These are phyloP conservation scores for Balansia obtecta DNA, from an alignment of 2,329 filamentous ascomycete species.

Conservation along the genomic window DNA sequence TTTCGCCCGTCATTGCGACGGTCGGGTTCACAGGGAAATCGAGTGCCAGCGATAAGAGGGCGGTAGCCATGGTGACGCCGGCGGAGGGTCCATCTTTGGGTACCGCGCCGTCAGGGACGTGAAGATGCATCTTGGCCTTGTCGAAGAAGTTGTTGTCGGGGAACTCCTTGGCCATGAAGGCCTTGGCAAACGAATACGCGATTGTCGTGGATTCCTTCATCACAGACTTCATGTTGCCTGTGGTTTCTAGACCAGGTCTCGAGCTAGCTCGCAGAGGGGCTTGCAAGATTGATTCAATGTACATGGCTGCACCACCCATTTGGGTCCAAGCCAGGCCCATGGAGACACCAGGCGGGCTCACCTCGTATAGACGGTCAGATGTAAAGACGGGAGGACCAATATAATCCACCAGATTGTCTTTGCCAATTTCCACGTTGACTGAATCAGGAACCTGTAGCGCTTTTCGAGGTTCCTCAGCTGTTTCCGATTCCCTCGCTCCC, in stretches of 20 bases:
- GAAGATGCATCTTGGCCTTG: slow-evolving; percentile 85
- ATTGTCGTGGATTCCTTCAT: slow-evolving; percentile 98
- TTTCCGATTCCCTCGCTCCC: slow-evolving; percentile 24
- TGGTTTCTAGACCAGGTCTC: slow-evolving; percentile 73
- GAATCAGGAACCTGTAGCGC: slow-evolving; percentile 73
- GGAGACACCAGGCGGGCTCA: slow-evolving; percentile 82
- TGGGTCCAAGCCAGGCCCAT: slow-evolving; percentile 99
- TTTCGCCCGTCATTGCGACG: slow-evolving; percentile 94
- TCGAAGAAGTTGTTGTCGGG: slow-evolving; percentile 92
- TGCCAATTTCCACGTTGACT: slow-evolving; percentile 77
- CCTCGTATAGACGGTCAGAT: slow-evolving; percentile 87
- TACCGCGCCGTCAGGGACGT: slow-evolving; percentile 92
- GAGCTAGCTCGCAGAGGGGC: slow-evolving; percentile 62
- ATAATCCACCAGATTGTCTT: slow-evolving; percentile 89
- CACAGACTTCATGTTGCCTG: slow-evolving; percentile 86
- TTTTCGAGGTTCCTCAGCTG: slow-evolving; percentile 57
- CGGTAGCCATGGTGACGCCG: slow-evolving; percentile 97
- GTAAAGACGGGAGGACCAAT: slow-evolving; percentile 94
- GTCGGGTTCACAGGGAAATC: slow-evolving; percentile 69
- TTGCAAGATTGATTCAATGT: slow-evolving; percentile 93
- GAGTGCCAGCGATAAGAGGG: slow-evolving; percentile 72
- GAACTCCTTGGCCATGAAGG: slow-evolving; percentile 72
- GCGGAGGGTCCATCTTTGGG: slow-evolving; percentile 89
- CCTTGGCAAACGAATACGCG: slow-evolving; percentile 92
- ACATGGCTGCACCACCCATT: slow-evolving; percentile 91